Evolutionary conservation across 345 rosid species (phyloP), one percentile per base, ranked within the genome.

Genomic region (Gossypium anomalum): DNA sequence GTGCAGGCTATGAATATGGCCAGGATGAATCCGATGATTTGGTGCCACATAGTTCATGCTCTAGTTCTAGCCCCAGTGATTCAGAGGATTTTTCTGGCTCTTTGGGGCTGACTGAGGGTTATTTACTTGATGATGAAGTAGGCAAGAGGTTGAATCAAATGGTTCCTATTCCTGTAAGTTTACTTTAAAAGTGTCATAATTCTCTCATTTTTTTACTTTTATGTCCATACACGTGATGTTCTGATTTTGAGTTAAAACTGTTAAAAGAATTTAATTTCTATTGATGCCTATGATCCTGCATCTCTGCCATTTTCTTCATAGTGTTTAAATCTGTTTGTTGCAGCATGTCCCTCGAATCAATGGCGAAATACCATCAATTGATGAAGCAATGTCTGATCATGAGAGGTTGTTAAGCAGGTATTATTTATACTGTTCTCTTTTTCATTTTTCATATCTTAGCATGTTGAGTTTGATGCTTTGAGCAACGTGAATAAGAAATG

Each of bases 311-410:
- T 74, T 74, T 55, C 61, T 7, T 67, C 17, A 58, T 10, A 67
- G 72, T 58, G 61, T 52, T 55, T 73, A 74, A 45, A 27, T 51
- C 51, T 56, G 9, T 71, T 73, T 13, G 68, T 27, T 78, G 79
- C 83, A 95, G 99, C 96, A 95, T 80, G 85, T 95, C 78, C 99
- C 99, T 0, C 86, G 91, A 84, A 90, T 87, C 60, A 95, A 95
- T 78, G 96, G 99, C 52, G 96, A 95, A 78, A 95, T 93, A 83
- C 99, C 99, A 67, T 91, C 99, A 8, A 76, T 80, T 71, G 96
- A 93, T 81, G 99, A 93, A 84, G 99, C 90, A 60, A 84, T 92
- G 77, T 87, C 99, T 65, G 99, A 95, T 86, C 97, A 95, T 80
- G 97, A 93, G 81, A 87, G 99, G 81, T 85, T 95, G 83, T 85